Conservation (phyloP, 2,329 filamentous ascomycete genomes). For the Mycosphaerella arachidis region DNA sequence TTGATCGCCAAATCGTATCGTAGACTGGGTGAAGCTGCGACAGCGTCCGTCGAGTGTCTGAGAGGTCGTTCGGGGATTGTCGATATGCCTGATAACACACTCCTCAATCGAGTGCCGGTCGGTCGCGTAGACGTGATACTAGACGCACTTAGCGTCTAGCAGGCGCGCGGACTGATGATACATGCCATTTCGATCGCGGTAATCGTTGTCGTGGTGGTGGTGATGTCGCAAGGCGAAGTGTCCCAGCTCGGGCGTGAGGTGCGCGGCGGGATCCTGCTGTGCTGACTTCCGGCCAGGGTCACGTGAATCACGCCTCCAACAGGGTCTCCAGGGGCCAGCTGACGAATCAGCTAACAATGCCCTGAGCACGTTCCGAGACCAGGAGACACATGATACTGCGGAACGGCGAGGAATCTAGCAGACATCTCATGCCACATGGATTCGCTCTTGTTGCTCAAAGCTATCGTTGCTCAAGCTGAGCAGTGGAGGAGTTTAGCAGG, state of each 20-base stretch:
- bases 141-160: conserved; percentile 33
- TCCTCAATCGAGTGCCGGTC: conserved; percentile 34
- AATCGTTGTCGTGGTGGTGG: conserved; percentile 14
- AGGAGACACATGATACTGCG: neutral
- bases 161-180: conserved; percentile 21
- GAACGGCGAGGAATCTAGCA: neutral
- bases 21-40: neutral
- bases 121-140: conserved; percentile 26
- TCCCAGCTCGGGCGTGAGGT: neutral
- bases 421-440: conserved; percentile 4
- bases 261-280: neutral
- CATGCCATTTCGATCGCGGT: conserved; percentile 12
- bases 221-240: conserved; percentile 7
- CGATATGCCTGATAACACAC: conserved; percentile 25
- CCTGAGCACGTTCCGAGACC: neutral
- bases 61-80: conserved; percentile 4
- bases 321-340: neutral
- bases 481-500: conserved; percentile 7
- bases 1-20: neutral
- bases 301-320: neutral
- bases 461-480: neutral
- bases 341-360: neutral
- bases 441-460: neutral
- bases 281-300: neutral
- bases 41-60: conserved; percentile 2